These are phyloP conservation scores for Paradendryphiella salina DNA, from an alignment of 2,329 filamentous ascomycete genomes.

Conservation along the genomic window DNA sequence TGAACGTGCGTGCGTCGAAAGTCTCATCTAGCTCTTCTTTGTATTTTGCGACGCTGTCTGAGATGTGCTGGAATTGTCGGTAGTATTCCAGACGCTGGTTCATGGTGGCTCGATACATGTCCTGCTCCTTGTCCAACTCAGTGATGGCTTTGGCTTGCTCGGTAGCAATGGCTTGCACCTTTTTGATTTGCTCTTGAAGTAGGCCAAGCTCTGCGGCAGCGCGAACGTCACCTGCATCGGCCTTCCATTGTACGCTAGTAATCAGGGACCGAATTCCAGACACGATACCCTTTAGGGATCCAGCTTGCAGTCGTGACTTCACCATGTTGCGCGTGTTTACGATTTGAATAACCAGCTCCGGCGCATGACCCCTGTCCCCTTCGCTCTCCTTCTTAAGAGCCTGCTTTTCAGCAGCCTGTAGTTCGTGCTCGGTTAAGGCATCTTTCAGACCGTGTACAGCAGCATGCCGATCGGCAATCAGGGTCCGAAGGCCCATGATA, in stretches of 20 bases:
- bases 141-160: constrained; percentile 57
- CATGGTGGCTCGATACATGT: constrained; percentile 75
- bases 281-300: constrained; percentile 72
- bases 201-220: constrained; percentile 67
- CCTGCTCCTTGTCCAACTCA: constrained; percentile 69
- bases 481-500: constrained; percentile 73
- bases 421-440: constrained; percentile 72
- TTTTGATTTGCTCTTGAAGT: constrained; percentile 64
- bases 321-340: constrained; percentile 53
- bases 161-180: constrained; percentile 58
- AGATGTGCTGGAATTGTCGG: constrained; percentile 85
- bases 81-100: constrained; percentile 90
- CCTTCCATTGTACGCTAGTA: constrained; percentile 62
- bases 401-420: constrained; percentile 61
- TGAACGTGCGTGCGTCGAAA: constrained; percentile 57
- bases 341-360: constrained; percentile 64
- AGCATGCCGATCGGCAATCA: constrained; percentile 77
- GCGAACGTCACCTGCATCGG: constrained; percentile 57
- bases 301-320: constrained; percentile 56
- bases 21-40: constrained; percentile 64
- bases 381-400: constrained; percentile 60
- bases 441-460: constrained; percentile 78
- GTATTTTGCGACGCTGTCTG: constrained; percentile 78
- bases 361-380: constrained; percentile 66
- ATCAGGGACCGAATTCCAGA: constrained; percentile 68